A percentile compares a stretch with the other conserved stretches of the same genome.
phyloP scores from a whole-genome alignment of 129 eudicot genomes.

The Lonicera japonica region DNA sequence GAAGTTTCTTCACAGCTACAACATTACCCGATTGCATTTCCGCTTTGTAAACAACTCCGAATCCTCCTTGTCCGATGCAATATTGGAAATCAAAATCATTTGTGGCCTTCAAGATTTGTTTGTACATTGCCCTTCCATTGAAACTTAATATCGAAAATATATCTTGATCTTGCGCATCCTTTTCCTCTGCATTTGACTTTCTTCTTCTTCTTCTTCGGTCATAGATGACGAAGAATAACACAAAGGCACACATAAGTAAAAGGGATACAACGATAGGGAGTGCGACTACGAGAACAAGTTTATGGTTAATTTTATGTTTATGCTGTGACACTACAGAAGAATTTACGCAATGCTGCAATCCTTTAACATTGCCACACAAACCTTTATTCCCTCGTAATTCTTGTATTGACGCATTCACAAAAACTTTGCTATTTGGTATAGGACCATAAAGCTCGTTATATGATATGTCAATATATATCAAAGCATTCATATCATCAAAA shows the following conservation, averaged over 20 bases:
- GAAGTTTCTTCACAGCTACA: too few species aligned
- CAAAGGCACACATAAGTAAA: slow-evolving; percentile 3
- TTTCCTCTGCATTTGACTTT: too few species aligned
- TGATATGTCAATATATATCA: slow-evolving; percentile 20
- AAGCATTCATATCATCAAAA: neutral
- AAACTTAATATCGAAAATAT: too few species aligned
- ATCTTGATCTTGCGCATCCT: too few species aligned
- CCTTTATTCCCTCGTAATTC: slow-evolving; percentile 21
- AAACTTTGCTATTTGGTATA: too few species aligned
- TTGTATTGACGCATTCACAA: slow-evolving; percentile 7
- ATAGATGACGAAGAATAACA: too few species aligned
- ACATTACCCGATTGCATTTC: too few species aligned
- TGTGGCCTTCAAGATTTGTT: slow-evolving; percentile 11
- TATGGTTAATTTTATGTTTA: neutral
- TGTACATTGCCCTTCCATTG: slow-evolving; percentile 5
- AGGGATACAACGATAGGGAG: slow-evolving; percentile 22
- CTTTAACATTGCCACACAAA: slow-evolving; percentile 24
- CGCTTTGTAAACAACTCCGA: too few species aligned
- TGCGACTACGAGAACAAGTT: slow-evolving; percentile 9
- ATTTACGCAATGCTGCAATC: slow-evolving; percentile 17
- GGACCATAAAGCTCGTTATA: too few species aligned
- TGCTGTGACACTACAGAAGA: neutral
- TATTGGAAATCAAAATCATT: slow-evolving; percentile 2
- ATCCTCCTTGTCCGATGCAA: slow-evolving; percentile 24
- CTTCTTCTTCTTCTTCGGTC: too few species aligned